Conservation (phyloP, 108 stramenopile genomes). For the Cyclotella baltica region DNA sequence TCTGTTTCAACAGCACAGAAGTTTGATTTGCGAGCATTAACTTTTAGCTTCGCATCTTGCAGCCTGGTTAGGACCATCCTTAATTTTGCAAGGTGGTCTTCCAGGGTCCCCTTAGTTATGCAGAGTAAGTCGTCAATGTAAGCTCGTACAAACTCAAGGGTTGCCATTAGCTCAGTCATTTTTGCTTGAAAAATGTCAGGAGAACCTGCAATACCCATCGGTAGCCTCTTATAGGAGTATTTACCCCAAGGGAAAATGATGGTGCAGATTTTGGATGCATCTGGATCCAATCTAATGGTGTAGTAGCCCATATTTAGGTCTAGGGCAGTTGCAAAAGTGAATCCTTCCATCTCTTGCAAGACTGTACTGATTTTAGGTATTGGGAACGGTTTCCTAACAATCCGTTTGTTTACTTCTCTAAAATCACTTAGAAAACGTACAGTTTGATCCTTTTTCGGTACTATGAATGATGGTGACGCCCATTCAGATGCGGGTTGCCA, state of each 20-base stretch:
- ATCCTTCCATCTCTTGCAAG: slow-evolving; percentile 48
- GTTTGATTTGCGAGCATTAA: slow-evolving; percentile 35
- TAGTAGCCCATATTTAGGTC: slow-evolving; percentile 55
- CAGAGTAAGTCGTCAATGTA: slow-evolving; percentile 46
- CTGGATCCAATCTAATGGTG: slow-evolving; percentile 19
- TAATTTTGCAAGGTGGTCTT: slow-evolving; percentile 45
- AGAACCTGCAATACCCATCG: slow-evolving; percentile 36
- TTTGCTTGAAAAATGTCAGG: slow-evolving; percentile 44
- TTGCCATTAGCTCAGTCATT: slow-evolving; percentile 22
- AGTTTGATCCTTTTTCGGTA: slow-evolving; percentile 41
- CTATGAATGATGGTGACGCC: slow-evolving; percentile 37
- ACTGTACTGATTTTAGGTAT: slow-evolving; percentile 25
- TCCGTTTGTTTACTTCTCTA: slow-evolving; percentile 44
- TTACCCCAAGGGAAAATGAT: slow-evolving; percentile 27
- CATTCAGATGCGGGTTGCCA: slow-evolving; percentile 18
- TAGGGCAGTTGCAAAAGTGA: slow-evolving; percentile 39
- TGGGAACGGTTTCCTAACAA: slow-evolving; percentile 36
- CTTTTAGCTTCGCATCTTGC: slow-evolving; percentile 27
- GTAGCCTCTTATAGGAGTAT: slow-evolving; percentile 25
- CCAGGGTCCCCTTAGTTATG: slow-evolving; percentile 23
- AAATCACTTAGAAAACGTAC: slow-evolving; percentile 43
- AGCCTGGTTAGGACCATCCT: slow-evolving; percentile 15
- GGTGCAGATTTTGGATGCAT: slow-evolving; percentile 26
- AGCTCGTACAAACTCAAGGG: slow-evolving; percentile 30
- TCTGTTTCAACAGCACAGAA: slow-evolving; percentile 31